phyloP scores from a whole-genome alignment of 352 stramenopile genomes.

The Phytophthora sp. region DNA sequence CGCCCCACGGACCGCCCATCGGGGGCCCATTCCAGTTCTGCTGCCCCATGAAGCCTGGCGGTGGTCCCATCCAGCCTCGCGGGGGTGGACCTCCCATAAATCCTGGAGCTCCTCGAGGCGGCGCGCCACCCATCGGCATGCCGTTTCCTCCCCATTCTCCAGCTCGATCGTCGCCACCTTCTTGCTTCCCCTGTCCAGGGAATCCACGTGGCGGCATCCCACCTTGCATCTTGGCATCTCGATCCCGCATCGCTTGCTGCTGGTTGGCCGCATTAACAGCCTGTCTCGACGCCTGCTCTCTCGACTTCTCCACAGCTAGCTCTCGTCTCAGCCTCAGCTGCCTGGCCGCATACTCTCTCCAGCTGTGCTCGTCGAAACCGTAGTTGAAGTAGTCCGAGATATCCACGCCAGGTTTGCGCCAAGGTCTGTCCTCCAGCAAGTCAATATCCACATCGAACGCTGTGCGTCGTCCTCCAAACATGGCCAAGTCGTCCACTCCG shows the following conservation, averaged over 20 bases:
- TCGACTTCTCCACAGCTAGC: constrained; percentile 71
- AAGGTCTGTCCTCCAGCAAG: constrained; percentile 91
- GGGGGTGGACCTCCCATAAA: constrained; percentile 65
- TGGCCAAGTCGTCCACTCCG: constrained; percentile 70
- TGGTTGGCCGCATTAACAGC: constrained; percentile 63
- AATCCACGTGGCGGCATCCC: constrained; percentile 37
- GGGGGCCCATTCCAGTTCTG: constrained; percentile 58
- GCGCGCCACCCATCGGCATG: constrained; percentile 30
- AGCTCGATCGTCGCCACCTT: constrained; percentile 26
- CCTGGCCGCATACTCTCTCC: constrained; percentile 79
- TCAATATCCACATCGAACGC: constrained; percentile 94
- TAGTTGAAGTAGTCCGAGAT: constrained; percentile 96
- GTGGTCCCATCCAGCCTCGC: constrained; percentile 74
- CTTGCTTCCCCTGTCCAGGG: constrained; percentile 27
- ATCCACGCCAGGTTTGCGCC: constrained; percentile 91
- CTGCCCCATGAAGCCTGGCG: constrained; percentile 45
- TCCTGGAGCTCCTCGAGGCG: constrained; percentile 37
- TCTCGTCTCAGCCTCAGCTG: constrained; percentile 79
- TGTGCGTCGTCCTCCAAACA: constrained; percentile 85
- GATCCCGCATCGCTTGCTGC: constrained; percentile 44
- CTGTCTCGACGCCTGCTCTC: constrained; percentile 83
- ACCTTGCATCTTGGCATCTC: constrained; percentile 40
- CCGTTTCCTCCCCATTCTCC: constrained; percentile 34
- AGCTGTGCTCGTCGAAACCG: constrained; percentile 90
- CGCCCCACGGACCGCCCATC: constrained; percentile 48